Evolutionary conservation across 2,329 filamentous ascomycete species (phyloP), one percentile per base, ranked within the genome.

Genomic region (Niveomyces coronatus): DNA sequence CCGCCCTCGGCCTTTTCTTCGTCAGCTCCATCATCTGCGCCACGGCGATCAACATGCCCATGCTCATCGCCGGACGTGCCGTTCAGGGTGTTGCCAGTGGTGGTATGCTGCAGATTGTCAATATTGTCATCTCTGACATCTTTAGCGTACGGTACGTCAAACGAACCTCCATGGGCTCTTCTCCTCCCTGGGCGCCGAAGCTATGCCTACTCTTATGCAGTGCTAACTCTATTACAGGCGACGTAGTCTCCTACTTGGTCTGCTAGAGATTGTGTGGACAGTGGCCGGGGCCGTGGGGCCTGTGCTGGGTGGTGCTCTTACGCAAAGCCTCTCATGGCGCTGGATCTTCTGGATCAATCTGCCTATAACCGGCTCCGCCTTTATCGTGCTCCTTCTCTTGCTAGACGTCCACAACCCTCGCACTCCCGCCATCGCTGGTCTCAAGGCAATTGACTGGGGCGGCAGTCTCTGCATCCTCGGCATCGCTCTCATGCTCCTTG

Each of bases 201-300:
- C 24, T 27, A 9, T 27, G 9, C 24, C 24, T 27, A 27, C 24
- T 27, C 24, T n/a, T 27, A 9, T n/a, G n/a, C n/a, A n/a, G n/a
- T n/a, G n/a, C n/a, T 31, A 31, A n/a, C 28, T 18, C 14, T 15
- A 18, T 8, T 18, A 26, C 19, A 37, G 40, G 32, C 42, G 54
- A 36, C 50, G 60, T 13, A 62, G 67, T 0, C 49, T 67, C 20
- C 73, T 78, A 49, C 80, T 76, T 49, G 79, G 78, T 1, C 58
- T 84, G 32, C 71, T 82, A 39, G 77, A 76, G 4, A 67, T 78
- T 35, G 72, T 82, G 0, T 78, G 81, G 81, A 77, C 77, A 2
- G 53, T 81, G 15, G 78, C 80, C 3, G 71, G 68, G 24, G 72
- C 71, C 0, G 57, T 82, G n/a, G 82, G 81, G 0, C 81, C 80